A percentile compares a stretch with the other conserved stretches of the same genome.
Conservation (phyloP, 441 rosid species). For the Erysimum pusillum region DNA sequence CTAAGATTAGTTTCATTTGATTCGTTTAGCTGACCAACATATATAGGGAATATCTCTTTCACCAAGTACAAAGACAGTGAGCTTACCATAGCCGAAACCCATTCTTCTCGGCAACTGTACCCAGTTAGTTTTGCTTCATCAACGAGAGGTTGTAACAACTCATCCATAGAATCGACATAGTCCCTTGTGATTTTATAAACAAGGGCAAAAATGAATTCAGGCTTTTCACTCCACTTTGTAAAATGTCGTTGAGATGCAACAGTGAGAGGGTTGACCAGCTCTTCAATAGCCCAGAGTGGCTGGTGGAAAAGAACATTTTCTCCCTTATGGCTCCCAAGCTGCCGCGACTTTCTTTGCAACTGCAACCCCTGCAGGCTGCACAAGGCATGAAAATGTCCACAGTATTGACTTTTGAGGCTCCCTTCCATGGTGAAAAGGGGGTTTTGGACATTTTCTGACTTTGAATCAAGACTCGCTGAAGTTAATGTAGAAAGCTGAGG, state of each 20-base stretch:
- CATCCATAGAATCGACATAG: constrained; percentile 91
- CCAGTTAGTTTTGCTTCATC: constrained; percentile 88
- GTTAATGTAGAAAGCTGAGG: constrained; percentile 73
- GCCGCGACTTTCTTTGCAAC: constrained; percentile 82
- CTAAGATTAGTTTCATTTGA: constrained; percentile 50
- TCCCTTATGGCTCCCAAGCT: constrained; percentile 71
- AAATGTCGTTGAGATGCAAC: constrained; percentile 80
- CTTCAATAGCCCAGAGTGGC: constrained; percentile 97
- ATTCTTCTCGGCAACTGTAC: constrained; percentile 94
- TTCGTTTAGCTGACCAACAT: constrained; percentile 68
- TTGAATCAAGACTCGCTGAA: constrained; percentile 59
- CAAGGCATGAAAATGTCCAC: constrained; percentile 82
- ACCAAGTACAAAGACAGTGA: constrained; percentile 76
- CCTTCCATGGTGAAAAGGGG: constrained; percentile 89
- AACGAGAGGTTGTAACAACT: constrained; percentile 89
- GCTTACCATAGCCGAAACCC: constrained; percentile 89
- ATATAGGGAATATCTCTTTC: constrained; percentile 75
- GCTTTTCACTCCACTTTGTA: constrained; percentile 79
- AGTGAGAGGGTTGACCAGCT: constrained; percentile 85
- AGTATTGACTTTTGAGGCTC: constrained; percentile 72
- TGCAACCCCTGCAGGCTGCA: constrained; percentile 87
- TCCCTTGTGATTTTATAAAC: constrained; percentile 85
- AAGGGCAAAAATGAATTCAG: constrained; percentile 88
- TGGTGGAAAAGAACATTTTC: constrained; percentile 72
- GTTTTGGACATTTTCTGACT: constrained; percentile 60